Evolutionary conservation across 495 filamentous ascomycete genomes (phyloP), one percentile per base, ranked within the genome.

Genomic region (Chaetomium tenue): DNA sequence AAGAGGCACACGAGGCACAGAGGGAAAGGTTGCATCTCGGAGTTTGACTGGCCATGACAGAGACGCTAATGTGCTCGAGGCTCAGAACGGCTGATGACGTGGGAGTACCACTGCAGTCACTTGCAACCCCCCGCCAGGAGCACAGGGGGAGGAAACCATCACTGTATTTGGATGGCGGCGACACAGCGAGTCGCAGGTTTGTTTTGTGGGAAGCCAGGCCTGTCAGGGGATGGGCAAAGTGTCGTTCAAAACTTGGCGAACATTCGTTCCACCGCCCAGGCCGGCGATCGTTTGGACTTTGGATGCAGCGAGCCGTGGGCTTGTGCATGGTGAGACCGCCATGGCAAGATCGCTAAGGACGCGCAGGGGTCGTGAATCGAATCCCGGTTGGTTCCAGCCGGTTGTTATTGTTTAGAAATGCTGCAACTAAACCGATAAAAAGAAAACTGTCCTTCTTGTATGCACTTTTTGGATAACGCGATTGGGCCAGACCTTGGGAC

Each of bases 11-110:
- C n/a, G n/a, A n/a, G n/a, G n/a, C n/a, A n/a, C n/a, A n/a, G n/a
- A n/a, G n/a, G 28, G 2, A 30, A 30, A 6, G 28, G 28, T 30
- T 3, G 28, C 28, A 30, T 30, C 51, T 53, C 22, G n/a, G 57
- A 60, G 47, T 30, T 47, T 65, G 57, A 58, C 28, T 61, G 64
- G 64, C 18, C 52, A 15, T n/a, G 9, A 22, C 8, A 28, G n/a
- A 2, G 44, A 40, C 64, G 64, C 64, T 61, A 66, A 66, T 57
- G 63, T 57, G 53, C 9, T n/a, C 9, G 20, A 26, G 11, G 33
- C 22, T 5, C 13, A 33, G 40, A 44, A 18, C 5, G 40, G 11
- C 13, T 11, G 40, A 44, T 44, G 16, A 16, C 40, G 40, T 44
- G 40, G 40, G 16, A 18, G 13, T 18, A 18, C 13, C 40, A 15